Evolutionary conservation across 2,329 filamentous ascomycete species (phyloP).

Genomic region (Didymella arachidicola): DNA sequence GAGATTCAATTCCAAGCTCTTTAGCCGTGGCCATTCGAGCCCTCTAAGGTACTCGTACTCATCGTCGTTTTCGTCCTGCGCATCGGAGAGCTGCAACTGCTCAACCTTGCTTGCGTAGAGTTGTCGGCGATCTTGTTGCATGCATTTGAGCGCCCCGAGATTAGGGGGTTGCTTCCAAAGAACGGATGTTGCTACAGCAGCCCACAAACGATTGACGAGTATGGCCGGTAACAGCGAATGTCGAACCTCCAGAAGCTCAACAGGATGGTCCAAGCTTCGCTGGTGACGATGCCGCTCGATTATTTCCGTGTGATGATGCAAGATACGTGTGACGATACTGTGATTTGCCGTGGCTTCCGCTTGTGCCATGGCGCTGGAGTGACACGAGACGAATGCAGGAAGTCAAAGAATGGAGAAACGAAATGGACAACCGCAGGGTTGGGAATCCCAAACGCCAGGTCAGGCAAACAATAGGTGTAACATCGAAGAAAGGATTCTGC

Average conservation of each 20-base stretch:
- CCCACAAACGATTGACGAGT: constrained; percentile 45
- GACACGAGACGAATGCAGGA: constrained; percentile 9
- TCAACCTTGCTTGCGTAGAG: constrained; percentile 46
- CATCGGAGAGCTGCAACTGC: constrained; percentile 33
- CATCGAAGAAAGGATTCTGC: constrained; percentile 9
- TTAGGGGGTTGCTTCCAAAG: constrained; percentile 45
- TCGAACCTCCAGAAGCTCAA: constrained; percentile 46
- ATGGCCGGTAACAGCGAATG: constrained; percentile 44
- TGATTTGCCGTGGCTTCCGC: constrained; percentile 32
- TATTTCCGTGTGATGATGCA: constrained; percentile 42
- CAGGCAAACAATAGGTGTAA: constrained; percentile 19
- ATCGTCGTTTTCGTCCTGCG: constrained; percentile 24
- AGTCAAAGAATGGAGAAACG: constrained; percentile 21
- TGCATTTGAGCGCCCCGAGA: constrained; percentile 35
- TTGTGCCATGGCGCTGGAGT: constrained; percentile 35
- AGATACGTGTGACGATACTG: constrained; percentile 37
- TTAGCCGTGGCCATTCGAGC: constrained; percentile 41
- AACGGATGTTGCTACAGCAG: constrained; percentile 43
- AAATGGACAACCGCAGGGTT: constrained; percentile 21
- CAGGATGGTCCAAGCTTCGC: constrained; percentile 41
- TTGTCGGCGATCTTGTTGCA: constrained; percentile 35
- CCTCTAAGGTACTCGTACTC: constrained; percentile 36
- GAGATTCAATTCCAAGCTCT: constrained; percentile 40
- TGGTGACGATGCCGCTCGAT: constrained; percentile 44
- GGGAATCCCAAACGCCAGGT: constrained; percentile 19